Evolutionary conservation across 202 grass and related monocot species (phyloP).

Genomic region (Elaeis oleifera): DNA sequence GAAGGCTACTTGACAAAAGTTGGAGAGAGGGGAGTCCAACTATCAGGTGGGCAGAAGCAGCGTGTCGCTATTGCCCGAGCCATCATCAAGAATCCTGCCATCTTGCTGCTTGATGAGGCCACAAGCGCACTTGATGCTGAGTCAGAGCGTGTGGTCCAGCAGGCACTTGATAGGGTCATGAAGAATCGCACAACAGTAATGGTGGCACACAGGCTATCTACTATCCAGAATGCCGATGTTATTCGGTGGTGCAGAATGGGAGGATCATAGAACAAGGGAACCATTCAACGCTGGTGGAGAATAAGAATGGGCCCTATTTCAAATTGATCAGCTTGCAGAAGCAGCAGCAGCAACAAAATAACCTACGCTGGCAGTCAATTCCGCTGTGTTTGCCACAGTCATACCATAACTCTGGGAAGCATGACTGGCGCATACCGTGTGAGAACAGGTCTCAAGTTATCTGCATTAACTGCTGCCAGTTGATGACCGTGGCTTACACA

Average conservation of each 20-base stretch:
- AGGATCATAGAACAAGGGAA: constrained; percentile 81
- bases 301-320: constrained; percentile 65
- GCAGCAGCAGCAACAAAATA: constrained; percentile 37
- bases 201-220: constrained; percentile 87
- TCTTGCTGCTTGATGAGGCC: constrained; percentile 73
- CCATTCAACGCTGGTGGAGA: constrained; percentile 59
- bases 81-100: constrained; percentile 69
- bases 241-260: constrained; percentile 92
- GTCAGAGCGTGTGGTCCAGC: constrained; percentile 89
- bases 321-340: constrained; percentile 87
- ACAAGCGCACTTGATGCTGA: constrained; percentile 78
- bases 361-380: too few relatives aligned
- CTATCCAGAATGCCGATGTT: constrained; percentile 78
- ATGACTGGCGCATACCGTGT: too few relatives aligned
- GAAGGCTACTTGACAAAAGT: constrained; percentile 87
- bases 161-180: constrained; percentile 84
- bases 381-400: too few relatives aligned
- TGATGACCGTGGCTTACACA: too few relatives aligned
- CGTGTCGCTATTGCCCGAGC: constrained; percentile 91
- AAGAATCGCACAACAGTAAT: constrained; percentile 83
- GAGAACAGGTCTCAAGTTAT: too few relatives aligned
- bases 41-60: constrained; percentile 91
- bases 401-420: too few relatives aligned
- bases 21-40: constrained; percentile 82
- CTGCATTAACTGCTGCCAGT: too few relatives aligned